A percentile compares a stretch with the other conserved stretches of the same genome.
These are phyloP conservation scores for Thelonectria rubi DNA, from an alignment of 2,329 filamentous ascomycete genomes.

Conservation along the genomic window DNA sequence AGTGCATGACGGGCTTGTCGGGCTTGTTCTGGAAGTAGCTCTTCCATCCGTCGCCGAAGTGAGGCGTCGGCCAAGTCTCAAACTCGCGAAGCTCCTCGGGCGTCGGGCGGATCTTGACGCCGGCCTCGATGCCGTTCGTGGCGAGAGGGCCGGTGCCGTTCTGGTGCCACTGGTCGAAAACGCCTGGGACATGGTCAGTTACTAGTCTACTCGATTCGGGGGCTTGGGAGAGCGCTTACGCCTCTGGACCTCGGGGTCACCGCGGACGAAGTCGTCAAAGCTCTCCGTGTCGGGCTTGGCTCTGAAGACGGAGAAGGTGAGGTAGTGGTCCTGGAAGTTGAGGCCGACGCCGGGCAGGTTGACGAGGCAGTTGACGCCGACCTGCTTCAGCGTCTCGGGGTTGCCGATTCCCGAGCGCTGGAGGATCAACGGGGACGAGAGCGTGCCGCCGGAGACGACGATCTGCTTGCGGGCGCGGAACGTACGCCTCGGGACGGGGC, in stretches of 20 bases:
- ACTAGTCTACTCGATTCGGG: not conserved
- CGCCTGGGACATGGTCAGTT: slow-evolving; percentile 51
- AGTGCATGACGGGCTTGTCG: slow-evolving; percentile 89
- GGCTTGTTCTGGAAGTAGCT: slow-evolving; percentile 86
- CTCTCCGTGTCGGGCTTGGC: slow-evolving; percentile 80
- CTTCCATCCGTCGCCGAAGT: slow-evolving; percentile 80
- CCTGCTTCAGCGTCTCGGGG: slow-evolving; percentile 74
- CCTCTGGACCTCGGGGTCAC: slow-evolving; percentile 77
- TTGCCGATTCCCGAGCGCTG: slow-evolving; percentile 79
- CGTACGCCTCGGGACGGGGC: slow-evolving; percentile 58
- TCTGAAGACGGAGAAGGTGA: slow-evolving; percentile 75
- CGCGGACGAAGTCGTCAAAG: slow-evolving; percentile 82
- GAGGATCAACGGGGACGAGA: slow-evolving; percentile 78
- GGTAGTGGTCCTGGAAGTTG: slow-evolving; percentile 83
- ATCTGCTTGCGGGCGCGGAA: slow-evolving; percentile 79
- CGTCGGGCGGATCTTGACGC: slow-evolving; percentile 79
- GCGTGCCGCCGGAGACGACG: slow-evolving; percentile 75
- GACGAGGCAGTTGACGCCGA: slow-evolving; percentile 73
- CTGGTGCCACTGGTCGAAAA: slow-evolving; percentile 80
- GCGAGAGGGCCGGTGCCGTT: slow-evolving; percentile 81
- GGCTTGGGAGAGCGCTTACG: slow-evolving; percentile 44
- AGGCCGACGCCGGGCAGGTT: slow-evolving; percentile 77
- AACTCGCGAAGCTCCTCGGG: slow-evolving; percentile 73
- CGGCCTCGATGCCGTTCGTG: slow-evolving; percentile 83
- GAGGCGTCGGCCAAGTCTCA: slow-evolving; percentile 76